These are phyloP conservation scores for Ceratocystis harringtonii DNA, from an alignment of 2,329 filamentous ascomycete species.

Conservation along the genomic window DNA sequence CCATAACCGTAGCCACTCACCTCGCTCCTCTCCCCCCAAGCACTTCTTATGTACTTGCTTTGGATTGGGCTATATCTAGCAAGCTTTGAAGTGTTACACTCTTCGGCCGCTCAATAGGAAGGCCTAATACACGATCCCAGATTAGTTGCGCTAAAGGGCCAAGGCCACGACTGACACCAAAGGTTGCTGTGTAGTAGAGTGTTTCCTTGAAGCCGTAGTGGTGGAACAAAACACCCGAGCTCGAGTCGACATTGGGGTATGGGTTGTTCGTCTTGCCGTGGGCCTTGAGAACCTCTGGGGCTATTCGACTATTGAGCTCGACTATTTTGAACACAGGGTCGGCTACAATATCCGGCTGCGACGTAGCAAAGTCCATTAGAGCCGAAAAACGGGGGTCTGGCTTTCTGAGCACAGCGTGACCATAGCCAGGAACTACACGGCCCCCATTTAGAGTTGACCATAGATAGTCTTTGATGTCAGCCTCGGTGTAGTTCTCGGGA, in stretches of 20 bases:
- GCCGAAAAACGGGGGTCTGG: constrained; percentile 94
- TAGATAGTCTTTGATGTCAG: constrained; percentile 76
- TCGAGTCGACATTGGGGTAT: constrained; percentile 91
- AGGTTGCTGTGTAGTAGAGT: constrained; percentile 74
- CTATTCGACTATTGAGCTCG: constrained; percentile 81
- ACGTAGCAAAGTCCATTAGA: constrained; percentile 84
- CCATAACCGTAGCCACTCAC: not conserved
- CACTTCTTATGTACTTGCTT: not conserved
- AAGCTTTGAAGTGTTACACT: constrained; percentile 66
- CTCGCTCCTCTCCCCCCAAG: not conserved
- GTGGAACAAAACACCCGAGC: constrained; percentile 88
- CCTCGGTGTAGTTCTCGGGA: constrained; percentile 58
- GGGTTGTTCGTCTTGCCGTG: constrained; percentile 99
- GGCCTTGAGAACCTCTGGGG: constrained; percentile 76
- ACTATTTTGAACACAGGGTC: constrained; percentile 92
- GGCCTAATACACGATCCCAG: constrained; percentile 84
- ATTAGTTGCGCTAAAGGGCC: constrained; percentile 88
- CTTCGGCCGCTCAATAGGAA: constrained; percentile 96
- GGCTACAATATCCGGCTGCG: constrained; percentile 66
- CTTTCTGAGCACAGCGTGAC: constrained; percentile 90
- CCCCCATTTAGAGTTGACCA: constrained; percentile 89
- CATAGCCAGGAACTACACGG: constrained; percentile 87
- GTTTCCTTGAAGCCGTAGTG: constrained; percentile 97
- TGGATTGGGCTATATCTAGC: not conserved
- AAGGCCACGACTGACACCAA: constrained; percentile 54